Percentiles rank a stretch among this genome's conserved stretches.
Conservation (phyloP, 2,329 filamentous ascomycete genomes). For the Lasiodiplodia citricola region DNA sequence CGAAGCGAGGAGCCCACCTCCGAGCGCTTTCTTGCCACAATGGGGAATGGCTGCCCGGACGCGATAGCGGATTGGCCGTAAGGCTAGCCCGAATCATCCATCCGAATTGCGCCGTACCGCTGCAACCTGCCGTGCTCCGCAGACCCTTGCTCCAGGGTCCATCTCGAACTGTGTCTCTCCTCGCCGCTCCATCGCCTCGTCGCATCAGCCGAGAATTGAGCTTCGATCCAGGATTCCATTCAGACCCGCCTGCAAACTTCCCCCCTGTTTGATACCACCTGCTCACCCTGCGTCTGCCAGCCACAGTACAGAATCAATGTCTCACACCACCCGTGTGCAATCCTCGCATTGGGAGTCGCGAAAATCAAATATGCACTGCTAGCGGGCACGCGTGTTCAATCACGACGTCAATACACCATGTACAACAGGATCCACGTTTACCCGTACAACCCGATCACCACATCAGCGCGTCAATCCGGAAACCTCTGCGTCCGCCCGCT, state of each 20-base stretch:
- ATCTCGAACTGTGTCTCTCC: background rate
- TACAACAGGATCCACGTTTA: background rate
- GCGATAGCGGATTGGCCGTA: background rate
- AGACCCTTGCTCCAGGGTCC: background rate
- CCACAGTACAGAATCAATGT: background rate
- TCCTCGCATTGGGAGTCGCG: background rate
- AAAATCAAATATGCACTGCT: background rate
- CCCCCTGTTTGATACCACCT: too few species aligned
- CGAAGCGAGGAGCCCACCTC: conserved; percentile 14
- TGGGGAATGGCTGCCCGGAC: background rate
- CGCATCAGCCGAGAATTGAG: background rate
- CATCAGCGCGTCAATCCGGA: background rate
- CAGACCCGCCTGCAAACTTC: background rate
- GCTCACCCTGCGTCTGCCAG: too few species aligned
- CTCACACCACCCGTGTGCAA: background rate
- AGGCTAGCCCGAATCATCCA: conserved; percentile 11
- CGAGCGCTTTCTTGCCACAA: conserved; percentile 7
- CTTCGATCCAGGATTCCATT: background rate
- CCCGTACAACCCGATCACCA: background rate
- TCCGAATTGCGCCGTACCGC: background rate
- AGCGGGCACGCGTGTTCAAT: background rate
- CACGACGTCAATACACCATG: background rate
- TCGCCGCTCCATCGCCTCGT: background rate
- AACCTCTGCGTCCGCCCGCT: too few species aligned
- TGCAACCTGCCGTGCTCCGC: background rate